Evolutionary conservation across 192 early-diverging fungal species (phyloP), one percentile per base, ranked within the genome.

Genomic region (Piromyces sp.): DNA sequence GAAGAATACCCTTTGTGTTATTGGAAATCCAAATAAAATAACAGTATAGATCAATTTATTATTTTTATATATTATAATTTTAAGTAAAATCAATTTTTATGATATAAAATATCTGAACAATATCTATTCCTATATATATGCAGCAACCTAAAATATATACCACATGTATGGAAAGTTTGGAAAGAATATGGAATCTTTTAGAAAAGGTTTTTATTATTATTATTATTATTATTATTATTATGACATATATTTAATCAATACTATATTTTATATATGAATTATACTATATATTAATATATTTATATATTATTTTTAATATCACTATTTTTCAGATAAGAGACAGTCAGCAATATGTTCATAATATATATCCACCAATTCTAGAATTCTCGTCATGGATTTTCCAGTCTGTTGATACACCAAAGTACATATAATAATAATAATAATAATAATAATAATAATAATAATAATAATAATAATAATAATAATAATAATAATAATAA

Each of bases 301-400:
- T 33, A 33, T 33, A 33, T 33, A 33, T 33, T 6, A 6, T 33
- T 33, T 6, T 9, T 9, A 33, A 33, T 33, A 6, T 33, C 31
- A 33, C 9, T 33, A 33, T 33, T 6, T 33, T 33, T 6, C 6
- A 92, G 87, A 86, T 91, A 16, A 89, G 91, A 15, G 78, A 80
- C 17, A 79, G 84, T 26, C 92, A 95, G 83, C 89, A 91, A 5
- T 95, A 87, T 80, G 85, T 86, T 15, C 82, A 87, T 30, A 81
- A 85, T n/a, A 30, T 85, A 26, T 90, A 92, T 80, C 95, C 94
- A 3, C 86, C 90, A 12, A 85, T 95, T 1, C 94, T 92, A 79
- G 93, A 96, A 58, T 91, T 94, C 83, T 85, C 91, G 13, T 88
- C 92, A 4, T 95, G 94, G 94, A 83, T 96, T 29, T 92, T 96